Base-by-base conservation (phyloP, 139 green algal genomes). In the Chlorella sp. region DNA sequence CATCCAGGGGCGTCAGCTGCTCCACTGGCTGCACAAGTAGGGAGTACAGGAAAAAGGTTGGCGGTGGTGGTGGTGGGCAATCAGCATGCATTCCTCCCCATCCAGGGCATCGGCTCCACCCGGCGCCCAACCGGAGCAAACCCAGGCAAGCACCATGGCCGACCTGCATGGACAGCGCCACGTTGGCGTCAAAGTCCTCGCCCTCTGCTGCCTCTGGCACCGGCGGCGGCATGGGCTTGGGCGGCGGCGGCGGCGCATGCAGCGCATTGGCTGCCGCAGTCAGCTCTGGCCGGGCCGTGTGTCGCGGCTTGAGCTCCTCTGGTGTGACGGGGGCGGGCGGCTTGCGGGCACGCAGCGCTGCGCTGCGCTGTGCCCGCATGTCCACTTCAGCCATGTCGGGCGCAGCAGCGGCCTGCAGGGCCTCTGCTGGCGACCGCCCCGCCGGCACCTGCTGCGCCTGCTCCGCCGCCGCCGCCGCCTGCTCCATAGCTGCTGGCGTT, bases 281-380 rank as follows among this genome's bases (percentile, higher is more conserved):
- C 32, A 75, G 43, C 32, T 75, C 79, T 41, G 79, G 79, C 79
- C 79, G 79, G n/a, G 79, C 79, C 0, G 79, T 84, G 79, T 84
- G 79, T 20, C 79, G 64, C 30, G 79, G 79, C 79, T 62, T 46
- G n/a, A 84, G 64, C 38, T 84, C 64, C 32, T 51, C 40, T 9
- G 41, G 58, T 22, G 22, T 83, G 58, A 62, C 69, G 22, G 76
- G 32, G 19, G 28, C 46, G 54, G 54, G 36, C 24, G 54, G 36
- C 30, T 26, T 43, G 67, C 34, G 51, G 51, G 51, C 51, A 11
- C 51, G 51, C 51, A 60, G 16, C 2, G 51, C 51, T 14, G 72
- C 72, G 43, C 56, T 48, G 20, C 70, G 72, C 6, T 43, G 43
- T 60, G 40, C 58, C n/a, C 79, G 79, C 43, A 84, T 76, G 79